phyloP scores from a whole-genome alignment of 352 stramenopile genomes.

The Salisapilia sapeloensis region DNA sequence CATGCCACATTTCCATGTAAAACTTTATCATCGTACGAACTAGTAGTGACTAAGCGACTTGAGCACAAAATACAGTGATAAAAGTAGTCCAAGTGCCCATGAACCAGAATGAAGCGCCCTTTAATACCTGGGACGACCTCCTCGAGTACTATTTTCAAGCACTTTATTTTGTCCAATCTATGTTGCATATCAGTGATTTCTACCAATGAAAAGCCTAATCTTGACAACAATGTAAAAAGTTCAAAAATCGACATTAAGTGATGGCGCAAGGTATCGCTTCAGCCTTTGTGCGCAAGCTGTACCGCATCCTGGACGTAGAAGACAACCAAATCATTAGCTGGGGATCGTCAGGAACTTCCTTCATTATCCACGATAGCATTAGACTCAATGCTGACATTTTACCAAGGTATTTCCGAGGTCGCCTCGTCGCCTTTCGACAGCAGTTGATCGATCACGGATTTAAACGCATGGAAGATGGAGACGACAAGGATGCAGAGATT shows the following conservation, averaged over 20 bases:
- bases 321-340: slow-evolving; percentile 37
- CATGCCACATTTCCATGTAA: too few species aligned
- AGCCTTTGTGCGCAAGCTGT: slow-evolving; percentile 70
- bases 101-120: too few species aligned
- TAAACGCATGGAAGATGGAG: slow-evolving; percentile 33
- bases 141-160: too few species aligned
- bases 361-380: slow-evolving; percentile 48
- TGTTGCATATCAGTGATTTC: too few species aligned
- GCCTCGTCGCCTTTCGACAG: slow-evolving; percentile 53
- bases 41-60: too few species aligned
- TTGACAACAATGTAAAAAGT: neutral
- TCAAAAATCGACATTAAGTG: slow-evolving; percentile 1
- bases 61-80: too few species aligned
- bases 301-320: slow-evolving; percentile 65
- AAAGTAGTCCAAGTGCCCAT: too few species aligned
- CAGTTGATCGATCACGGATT: slow-evolving; percentile 66
- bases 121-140: too few species aligned
- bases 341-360: slow-evolving; percentile 30
- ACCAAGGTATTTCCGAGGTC: slow-evolving; percentile 47
- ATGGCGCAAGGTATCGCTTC: slow-evolving; percentile 40
- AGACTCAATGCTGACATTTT: slow-evolving; percentile 36
- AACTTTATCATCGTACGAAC: too few species aligned
- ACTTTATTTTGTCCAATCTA: too few species aligned
- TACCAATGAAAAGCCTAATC: too few species aligned
- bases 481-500: slow-evolving; percentile 24